phyloP scores from a whole-genome alignment of 2,329 filamentous ascomycete species.

The Drechslerella dactyloides region DNA sequence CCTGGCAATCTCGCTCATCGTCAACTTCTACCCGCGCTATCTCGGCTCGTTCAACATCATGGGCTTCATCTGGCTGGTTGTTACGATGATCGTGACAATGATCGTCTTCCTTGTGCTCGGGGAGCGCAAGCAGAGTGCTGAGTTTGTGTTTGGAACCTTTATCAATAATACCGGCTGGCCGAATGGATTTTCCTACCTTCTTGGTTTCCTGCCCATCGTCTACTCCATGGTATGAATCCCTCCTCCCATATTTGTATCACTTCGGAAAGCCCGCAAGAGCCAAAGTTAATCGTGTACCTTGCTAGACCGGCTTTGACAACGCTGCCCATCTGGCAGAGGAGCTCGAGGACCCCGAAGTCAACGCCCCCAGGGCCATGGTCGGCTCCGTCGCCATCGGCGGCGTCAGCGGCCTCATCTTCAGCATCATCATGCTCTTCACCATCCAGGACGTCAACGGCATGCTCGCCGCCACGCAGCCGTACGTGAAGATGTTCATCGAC shows the following conservation, averaged over 20 bases:
- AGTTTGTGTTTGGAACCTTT: conserved; percentile 43
- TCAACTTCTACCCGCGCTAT: conserved; percentile 49
- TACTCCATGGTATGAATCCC: conserved; percentile 44
- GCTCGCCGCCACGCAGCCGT: conserved; percentile 40
- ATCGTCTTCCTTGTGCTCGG: conserved; percentile 44
- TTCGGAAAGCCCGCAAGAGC: too few species aligned
- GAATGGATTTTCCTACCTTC: conserved; percentile 26
- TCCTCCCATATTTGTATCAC: background rate
- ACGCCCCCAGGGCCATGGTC: conserved; percentile 48
- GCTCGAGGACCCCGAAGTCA: conserved; percentile 48
- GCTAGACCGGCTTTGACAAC: conserved; percentile 44
- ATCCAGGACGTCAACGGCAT: conserved; percentile 47
- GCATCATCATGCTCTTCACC: conserved; percentile 50
- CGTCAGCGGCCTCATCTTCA: conserved; percentile 42
- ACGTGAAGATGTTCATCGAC: conserved; percentile 50
- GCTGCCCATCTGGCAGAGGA: conserved; percentile 48
- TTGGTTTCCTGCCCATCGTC: conserved; percentile 42
- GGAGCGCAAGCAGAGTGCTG: conserved; percentile 38
- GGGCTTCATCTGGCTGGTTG: conserved; percentile 42
- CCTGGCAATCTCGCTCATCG: conserved; percentile 33
- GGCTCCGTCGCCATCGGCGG: conserved; percentile 47
- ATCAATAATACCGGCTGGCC: conserved; percentile 49
- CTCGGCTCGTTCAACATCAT: conserved; percentile 45
- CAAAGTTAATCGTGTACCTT: too few species aligned
- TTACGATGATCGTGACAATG: conserved; percentile 37